Evolutionary conservation across 495 filamentous ascomycete genomes (phyloP).

Genomic region (Tetracladium marchalianum): DNA sequence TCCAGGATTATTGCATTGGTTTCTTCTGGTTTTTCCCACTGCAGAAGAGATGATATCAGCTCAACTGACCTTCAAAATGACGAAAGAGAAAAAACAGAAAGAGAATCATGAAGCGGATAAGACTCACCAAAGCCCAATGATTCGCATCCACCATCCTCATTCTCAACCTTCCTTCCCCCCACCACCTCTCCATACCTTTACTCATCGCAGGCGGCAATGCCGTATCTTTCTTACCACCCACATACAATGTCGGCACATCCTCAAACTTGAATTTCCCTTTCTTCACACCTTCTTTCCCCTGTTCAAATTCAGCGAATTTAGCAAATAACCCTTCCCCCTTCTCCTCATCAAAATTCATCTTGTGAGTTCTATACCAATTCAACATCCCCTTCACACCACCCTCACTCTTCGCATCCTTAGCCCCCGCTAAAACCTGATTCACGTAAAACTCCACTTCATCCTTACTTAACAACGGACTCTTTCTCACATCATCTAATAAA

Average conservation of each 20-base stretch:
- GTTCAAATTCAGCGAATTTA: too few relatives aligned
- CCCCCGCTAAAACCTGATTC: conserved; percentile 26
- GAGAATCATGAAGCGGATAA: too few relatives aligned
- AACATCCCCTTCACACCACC: conserved; percentile 66
- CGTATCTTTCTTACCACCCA: conserved; percentile 58
- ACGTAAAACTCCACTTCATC: conserved; percentile 73
- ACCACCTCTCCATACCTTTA: conserved; percentile 52
- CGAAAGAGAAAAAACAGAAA: too few relatives aligned
- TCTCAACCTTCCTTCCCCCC: conserved; percentile 43
- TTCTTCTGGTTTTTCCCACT: too few relatives aligned
- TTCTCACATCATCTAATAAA: conserved; percentile 33
- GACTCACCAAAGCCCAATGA: conserved; percentile 53
- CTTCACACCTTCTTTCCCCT: conserved; percentile 8
- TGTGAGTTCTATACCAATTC: conserved; percentile 74
- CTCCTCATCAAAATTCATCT: conserved; percentile 73
- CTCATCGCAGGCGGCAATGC: conserved; percentile 59
- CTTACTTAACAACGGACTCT: conserved; percentile 46
- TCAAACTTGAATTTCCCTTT: conserved; percentile 31
- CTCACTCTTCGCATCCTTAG: conserved; percentile 41
- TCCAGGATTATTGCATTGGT: too few relatives aligned
- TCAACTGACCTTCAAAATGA: too few relatives aligned
- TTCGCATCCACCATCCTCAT: conserved; percentile 45
- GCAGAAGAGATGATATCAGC: too few relatives aligned
- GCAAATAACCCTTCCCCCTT: conserved; percentile 16
- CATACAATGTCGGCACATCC: conserved; percentile 59